phyloP scores from a whole-genome alignment of 257 asterid genomes.

The Solanum lycopersicoides region DNA sequence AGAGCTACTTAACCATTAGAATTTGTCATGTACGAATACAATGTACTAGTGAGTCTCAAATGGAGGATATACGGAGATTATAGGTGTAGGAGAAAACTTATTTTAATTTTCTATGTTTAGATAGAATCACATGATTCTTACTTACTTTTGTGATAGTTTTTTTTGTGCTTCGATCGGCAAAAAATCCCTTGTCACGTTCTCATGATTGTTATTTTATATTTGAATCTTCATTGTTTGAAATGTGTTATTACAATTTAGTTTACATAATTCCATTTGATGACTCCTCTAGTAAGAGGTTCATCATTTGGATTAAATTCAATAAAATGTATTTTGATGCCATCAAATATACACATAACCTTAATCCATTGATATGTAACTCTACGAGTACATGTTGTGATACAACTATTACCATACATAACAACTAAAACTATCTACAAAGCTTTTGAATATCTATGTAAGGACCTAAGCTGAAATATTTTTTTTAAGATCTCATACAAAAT shows the following conservation, averaged over 20 bases:
- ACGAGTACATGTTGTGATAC: no score
- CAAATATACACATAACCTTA: not conserved
- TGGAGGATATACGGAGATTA: not conserved
- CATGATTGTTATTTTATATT: not conserved
- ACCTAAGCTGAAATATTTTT: not conserved
- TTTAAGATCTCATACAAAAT: not conserved
- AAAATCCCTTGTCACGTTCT: not conserved
- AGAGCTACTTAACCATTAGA: not conserved
- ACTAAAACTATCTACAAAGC: not conserved
- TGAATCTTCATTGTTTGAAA: not conserved
- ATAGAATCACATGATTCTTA: not conserved
- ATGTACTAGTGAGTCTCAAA: not conserved
- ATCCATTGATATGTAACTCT: not conserved
- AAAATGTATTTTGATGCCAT: not conserved
- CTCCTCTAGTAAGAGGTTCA: conserved; percentile 28
- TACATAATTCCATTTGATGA: conserved; percentile 16
- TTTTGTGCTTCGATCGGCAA: not conserved
- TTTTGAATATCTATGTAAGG: not conserved
- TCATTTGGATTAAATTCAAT: conserved; percentile 43
- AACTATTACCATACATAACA: no score
- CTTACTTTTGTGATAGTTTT: not conserved
- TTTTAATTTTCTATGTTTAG: not conserved
- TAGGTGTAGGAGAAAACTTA: not conserved
- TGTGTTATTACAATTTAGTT: conserved; percentile 7
- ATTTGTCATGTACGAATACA: no score